phyloP scores from a whole-genome alignment of 2,329 filamentous ascomycete species.

The Stachybotrys chlorohalonatus region DNA sequence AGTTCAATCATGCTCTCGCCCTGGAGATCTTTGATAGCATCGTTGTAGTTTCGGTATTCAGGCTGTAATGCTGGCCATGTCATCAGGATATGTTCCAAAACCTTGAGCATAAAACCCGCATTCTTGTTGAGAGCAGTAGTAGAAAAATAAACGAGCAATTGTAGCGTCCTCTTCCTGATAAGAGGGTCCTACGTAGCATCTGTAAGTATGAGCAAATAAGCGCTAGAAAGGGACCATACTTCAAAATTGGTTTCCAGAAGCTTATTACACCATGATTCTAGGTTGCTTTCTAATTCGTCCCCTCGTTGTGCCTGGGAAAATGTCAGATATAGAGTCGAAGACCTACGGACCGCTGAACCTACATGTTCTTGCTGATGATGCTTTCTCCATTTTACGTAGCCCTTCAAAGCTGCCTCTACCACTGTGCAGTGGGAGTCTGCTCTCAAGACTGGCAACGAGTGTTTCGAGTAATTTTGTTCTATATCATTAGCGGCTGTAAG shows the following conservation, averaged over 20 bases:
- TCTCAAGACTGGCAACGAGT: conserved; percentile 62
- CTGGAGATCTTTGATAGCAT: conserved; percentile 84
- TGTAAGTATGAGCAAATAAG: neutral
- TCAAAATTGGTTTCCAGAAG: conserved; percentile 65
- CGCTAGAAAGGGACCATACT: conserved; percentile 16
- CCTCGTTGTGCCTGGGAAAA: conserved; percentile 37
- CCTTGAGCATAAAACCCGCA: conserved; percentile 73
- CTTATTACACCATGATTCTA: conserved; percentile 65
- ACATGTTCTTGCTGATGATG: conserved; percentile 19
- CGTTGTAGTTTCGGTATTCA: conserved; percentile 65
- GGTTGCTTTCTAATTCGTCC: conserved; percentile 48
- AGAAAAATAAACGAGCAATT: conserved; percentile 76
- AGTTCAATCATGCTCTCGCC: conserved; percentile 78
- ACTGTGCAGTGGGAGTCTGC: conserved; percentile 87
- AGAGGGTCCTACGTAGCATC: conserved; percentile 54
- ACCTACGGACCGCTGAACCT: conserved; percentile 3
- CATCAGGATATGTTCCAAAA: conserved; percentile 83
- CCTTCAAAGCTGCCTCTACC: conserved; percentile 80
- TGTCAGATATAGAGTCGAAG: conserved; percentile 9
- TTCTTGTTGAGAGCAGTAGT: conserved; percentile 71
- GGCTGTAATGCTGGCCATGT: conserved; percentile 68
- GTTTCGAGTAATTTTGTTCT: conserved; percentile 56
- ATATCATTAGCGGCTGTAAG: neutral
- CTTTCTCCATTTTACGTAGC: conserved; percentile 70
- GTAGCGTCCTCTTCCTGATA: conserved; percentile 72